phyloP scores from a whole-genome alignment of 805 yeast species.

The Teunomyces lycoperdinae region DNA sequence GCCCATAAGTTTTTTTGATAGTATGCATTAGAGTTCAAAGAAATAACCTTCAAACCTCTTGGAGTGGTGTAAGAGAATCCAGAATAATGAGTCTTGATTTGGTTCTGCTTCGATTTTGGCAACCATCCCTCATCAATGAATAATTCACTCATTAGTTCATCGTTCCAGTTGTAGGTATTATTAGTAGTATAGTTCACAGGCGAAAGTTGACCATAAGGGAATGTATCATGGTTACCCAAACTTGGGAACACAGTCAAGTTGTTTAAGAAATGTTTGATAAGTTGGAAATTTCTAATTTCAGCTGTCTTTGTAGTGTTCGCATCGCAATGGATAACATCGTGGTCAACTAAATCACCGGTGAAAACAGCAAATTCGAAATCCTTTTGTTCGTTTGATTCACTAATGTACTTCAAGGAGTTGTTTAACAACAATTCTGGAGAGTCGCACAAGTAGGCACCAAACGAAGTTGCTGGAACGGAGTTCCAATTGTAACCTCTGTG shows the following conservation, averaged over 20 bases:
- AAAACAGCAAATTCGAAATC: slow-evolving; percentile 60
- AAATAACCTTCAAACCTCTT: slow-evolving; percentile 56
- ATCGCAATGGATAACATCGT: slow-evolving; percentile 50
- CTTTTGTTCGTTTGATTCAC: slow-evolving; percentile 30
- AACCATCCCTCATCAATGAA: slow-evolving; percentile 40
- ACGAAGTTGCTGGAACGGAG: slow-evolving; percentile 54
- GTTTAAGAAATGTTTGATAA: slow-evolving; percentile 51
- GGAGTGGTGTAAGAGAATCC: slow-evolving; percentile 58
- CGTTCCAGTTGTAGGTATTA: slow-evolving; percentile 36
- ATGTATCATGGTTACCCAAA: slow-evolving; percentile 71
- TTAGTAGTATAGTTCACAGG: slow-evolving; percentile 35
- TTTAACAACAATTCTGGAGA: slow-evolving; percentile 62
- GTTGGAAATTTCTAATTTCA: slow-evolving; percentile 66
- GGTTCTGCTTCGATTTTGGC: slow-evolving; percentile 19
- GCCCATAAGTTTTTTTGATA: slow-evolving; percentile 55
- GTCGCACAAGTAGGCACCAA: slow-evolving; percentile 64
- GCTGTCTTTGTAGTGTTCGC: slow-evolving; percentile 66
- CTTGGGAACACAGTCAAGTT: slow-evolving; percentile 59
- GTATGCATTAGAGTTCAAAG: slow-evolving; percentile 67
- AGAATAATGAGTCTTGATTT: slow-evolving; percentile 49
- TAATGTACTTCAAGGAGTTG: slow-evolving; percentile 49
- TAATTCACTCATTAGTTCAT: slow-evolving; percentile 33
- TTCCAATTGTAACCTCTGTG: slow-evolving; percentile 29
- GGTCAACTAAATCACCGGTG: slow-evolving; percentile 76
- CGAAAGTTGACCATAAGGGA: slow-evolving; percentile 69